A percentile compares a stretch with the other conserved stretches of the same genome.
Evolutionary conservation across 305 asterid species (phyloP).

Genomic region (Fraxinus albicans): DNA sequence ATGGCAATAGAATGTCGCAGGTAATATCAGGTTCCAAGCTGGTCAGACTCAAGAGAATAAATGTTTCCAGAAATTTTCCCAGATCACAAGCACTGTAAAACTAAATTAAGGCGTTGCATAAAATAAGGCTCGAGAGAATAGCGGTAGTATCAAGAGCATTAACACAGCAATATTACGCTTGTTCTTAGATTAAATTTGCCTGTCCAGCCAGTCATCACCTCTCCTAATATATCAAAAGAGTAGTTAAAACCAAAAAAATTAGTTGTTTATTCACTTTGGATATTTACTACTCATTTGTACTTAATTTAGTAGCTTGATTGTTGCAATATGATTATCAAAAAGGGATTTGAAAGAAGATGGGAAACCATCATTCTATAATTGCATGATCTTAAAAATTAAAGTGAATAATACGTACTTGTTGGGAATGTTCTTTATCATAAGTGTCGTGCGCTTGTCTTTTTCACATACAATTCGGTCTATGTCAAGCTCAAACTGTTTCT

Average conservation of each 20-base stretch:
- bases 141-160: background rate
- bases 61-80: background rate
- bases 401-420: slow-evolving; percentile 66
- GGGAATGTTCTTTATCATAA: slow-evolving; percentile 98
- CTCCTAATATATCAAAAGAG: background rate
- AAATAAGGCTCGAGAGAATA: background rate
- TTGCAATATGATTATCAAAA: background rate
- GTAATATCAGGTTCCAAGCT: background rate
- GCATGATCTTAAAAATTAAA: slow-evolving; percentile 5
- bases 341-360: background rate
- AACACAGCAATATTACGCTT: background rate
- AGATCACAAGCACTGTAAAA: background rate
- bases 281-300: slow-evolving; percentile 5
- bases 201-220: background rate
- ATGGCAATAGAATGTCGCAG: background rate
- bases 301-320: background rate
- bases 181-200: background rate
- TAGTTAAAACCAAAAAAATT: background rate
- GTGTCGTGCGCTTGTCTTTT: slow-evolving; percentile 97
- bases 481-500: slow-evolving; percentile 97
- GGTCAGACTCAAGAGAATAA: background rate
- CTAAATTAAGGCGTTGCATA: background rate
- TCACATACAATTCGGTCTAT: slow-evolving; percentile 80
- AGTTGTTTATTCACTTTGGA: background rate
- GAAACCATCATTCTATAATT: background rate